Evolutionary conservation across 805 yeast genomes (phyloP), one percentile per base, ranked within the genome.

Genomic region (Candida morakotiae): DNA sequence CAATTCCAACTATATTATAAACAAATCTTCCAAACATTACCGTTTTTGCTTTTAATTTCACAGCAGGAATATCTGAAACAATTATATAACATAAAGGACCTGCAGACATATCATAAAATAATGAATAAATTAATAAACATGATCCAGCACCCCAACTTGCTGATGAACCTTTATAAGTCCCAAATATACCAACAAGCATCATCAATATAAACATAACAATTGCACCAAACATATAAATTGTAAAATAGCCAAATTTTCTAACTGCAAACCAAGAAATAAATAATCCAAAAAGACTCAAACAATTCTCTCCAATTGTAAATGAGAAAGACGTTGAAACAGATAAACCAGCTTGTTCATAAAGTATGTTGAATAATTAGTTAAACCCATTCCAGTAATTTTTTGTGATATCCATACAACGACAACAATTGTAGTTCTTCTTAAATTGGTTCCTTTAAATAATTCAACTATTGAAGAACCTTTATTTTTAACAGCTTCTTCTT

Each of bases 351-450:
- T 71, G 73, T 32, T 51, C 53, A 46, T 67, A 53, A 75, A 74
- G 47, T 74, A 71, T 17, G 80, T 70, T 19, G 78, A 60, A 51
- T 67, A 74, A 28, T 70, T 71, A 55, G 67, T 62, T 50, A 70
- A 65, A 2, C 73, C 54, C 5, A 76, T 62, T 38, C 79, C 72
- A 42, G 74, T 64, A 42, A 65, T 55, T 36, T 61, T 61, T 52
- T 75, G 81, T 29, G 62, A 56, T 30, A 70, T 43, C 73, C 75
- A 74, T 4, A 64, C 60, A 20, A 64, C 28, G 22, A 68, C 51
- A 5, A 75, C 66, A 28, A 75, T 55, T 52, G 72, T 69, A 1
- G 83, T 77, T 56, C 83, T 62, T 50, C 81, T 58, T 10, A 58
- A 46, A 51, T 73, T 67, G 5, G 48, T 40, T 5, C 74, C 74